Evolutionary conservation across 2,329 filamentous ascomycete species (phyloP), one percentile per base, ranked within the genome.

Genomic region (Apiospora rasikravindrae): DNA sequence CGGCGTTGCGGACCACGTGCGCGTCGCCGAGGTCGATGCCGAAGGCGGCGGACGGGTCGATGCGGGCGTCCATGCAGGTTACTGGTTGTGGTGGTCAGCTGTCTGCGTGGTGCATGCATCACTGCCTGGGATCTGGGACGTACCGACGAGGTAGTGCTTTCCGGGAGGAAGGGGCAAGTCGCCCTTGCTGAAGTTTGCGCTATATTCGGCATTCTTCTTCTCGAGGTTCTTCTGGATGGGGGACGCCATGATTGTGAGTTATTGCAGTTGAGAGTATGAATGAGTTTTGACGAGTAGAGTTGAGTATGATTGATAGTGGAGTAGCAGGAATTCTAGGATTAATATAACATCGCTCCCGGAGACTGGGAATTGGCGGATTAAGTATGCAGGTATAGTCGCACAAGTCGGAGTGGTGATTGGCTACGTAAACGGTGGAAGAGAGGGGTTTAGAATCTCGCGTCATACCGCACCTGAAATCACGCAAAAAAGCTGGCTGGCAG

Each of bases 1-100:
- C 92, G 13, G 91, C 92, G 75, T 95, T 95, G 72, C 93, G 90
- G 73, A 95, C 92, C 44, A 95, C 89, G 81, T 96, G 93, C 0
- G 93, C 94, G 75, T 95, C 92, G 53, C 94, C 93, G 24, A 94
- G 87, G 26, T 87, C 83, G 72, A 95, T 91, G 11, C 91, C 92
- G 70, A 94, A 92, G 1, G 92, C 92, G 16, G 88, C 84, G 3
- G 89, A 87, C 0, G 93, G 90, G 77, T 96, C 87, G 76, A 91
- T 84, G 69, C 93, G 90, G 6, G 94, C 92, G 78, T 96, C 93
- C 93, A 96, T 96, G 82, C 94, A 96, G 0, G 93, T 93, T 64
- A 96, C 87, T 88, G n/a, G n/a, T n/a, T n/a, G 40, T 26, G 64
- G 24, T 19, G 3, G n/a, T 16, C 42, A 2, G 10, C 10, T 42